Evolutionary conservation across 2,329 filamentous ascomycete genomes (phyloP).

Genomic region (Aspergillus pseudoviridinutans): DNA sequence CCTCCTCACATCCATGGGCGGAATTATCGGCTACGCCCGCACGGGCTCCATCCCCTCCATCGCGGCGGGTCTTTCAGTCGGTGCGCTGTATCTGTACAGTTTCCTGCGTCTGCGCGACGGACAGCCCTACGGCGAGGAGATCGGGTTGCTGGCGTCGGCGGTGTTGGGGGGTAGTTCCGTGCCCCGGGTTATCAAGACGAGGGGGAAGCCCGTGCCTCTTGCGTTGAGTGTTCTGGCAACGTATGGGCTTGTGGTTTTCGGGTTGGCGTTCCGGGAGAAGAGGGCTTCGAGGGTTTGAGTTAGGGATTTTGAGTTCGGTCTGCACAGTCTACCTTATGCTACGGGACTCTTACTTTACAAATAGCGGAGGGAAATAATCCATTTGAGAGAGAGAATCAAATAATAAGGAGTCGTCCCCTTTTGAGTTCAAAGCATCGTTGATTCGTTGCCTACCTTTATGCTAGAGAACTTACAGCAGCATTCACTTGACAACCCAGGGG

Average conservation of each 20-base stretch:
- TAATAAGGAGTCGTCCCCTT: no score
- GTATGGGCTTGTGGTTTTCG: constrained; percentile 77
- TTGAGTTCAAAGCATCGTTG: background rate
- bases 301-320: background rate
- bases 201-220: constrained; percentile 74
- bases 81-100: constrained; percentile 71
- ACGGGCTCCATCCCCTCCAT: constrained; percentile 85
- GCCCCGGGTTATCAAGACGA: constrained; percentile 75
- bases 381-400: no score
- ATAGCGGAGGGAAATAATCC: background rate
- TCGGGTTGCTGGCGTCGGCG: constrained; percentile 83
- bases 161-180: constrained; percentile 79
- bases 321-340: background rate
- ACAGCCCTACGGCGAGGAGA: constrained; percentile 77
- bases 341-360: background rate
- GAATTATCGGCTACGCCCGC: constrained; percentile 78
- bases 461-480: background rate
- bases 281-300: constrained; percentile 12
- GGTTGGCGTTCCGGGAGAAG: constrained; percentile 56
- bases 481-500: background rate
- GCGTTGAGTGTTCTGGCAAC: constrained; percentile 73
- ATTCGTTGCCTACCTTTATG: background rate
- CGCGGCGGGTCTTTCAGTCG: constrained; percentile 78
- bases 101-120: constrained; percentile 73
- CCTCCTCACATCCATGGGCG: constrained; percentile 78